Conservation (phyloP, 139 green algal genomes). For the Asterochloris erici region DNA sequence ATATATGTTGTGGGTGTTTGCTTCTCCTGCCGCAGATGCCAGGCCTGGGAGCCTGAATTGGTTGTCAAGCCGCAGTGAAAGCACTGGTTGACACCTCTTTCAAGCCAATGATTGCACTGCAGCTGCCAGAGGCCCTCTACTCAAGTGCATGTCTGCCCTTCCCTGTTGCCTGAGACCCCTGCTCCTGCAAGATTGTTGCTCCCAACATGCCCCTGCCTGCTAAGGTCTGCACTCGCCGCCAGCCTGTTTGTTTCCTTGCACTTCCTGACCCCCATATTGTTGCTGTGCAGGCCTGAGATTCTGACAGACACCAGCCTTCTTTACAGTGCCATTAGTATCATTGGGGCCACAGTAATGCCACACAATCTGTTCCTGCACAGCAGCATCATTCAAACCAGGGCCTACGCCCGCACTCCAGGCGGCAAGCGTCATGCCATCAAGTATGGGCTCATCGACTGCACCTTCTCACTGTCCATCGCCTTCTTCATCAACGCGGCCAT, state of each 20-base stretch:
- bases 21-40: background rate
- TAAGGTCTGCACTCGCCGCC: no score
- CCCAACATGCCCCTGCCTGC: background rate
- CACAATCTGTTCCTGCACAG: constrained; percentile 67
- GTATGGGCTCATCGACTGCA: constrained; percentile 51
- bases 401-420: constrained; percentile 36
- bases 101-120: no score
- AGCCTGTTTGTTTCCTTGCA: background rate
- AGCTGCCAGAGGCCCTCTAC: no score
- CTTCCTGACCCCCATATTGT: background rate
- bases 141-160: no score
- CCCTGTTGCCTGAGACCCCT: no score
- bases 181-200: no score
- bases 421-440: constrained; percentile 44
- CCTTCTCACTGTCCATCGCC: constrained; percentile 46
- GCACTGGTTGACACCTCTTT: no score
- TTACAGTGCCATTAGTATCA: constrained; percentile 51
- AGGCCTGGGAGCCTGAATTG: no score
- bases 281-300: background rate
- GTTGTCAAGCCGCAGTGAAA: no score
- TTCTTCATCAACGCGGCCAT: constrained; percentile 70
- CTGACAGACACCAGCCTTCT: constrained; percentile 31
- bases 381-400: constrained; percentile 53
- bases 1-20: background rate
- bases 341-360: constrained; percentile 57